Evolutionary conservation across 192 early-diverging fungal species (phyloP).

Genomic region (Powellomyces hirtus): DNA sequence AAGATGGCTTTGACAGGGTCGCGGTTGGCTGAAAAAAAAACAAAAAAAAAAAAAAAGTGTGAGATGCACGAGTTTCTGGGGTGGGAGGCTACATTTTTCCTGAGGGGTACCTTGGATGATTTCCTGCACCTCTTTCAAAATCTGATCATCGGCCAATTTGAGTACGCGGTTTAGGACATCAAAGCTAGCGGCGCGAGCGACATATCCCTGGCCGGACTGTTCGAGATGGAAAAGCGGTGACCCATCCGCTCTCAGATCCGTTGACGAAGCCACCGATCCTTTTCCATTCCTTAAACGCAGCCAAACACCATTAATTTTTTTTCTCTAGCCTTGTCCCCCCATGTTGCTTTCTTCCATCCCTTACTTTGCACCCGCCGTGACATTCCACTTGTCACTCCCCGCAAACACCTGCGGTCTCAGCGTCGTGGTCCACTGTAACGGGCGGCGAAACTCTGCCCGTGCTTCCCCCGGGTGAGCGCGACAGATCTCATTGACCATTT

Average conservation of each 20-base stretch:
- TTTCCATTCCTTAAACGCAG: background rate
- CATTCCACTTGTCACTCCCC: conserved; percentile 2
- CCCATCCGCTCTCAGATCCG: conserved; percentile 37
- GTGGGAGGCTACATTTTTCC: background rate
- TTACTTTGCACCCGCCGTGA: background rate
- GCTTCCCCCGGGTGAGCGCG: conserved; percentile 42
- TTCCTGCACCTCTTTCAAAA: conserved; percentile 47
- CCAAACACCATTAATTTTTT: background rate
- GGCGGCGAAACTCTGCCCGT: conserved; percentile 47
- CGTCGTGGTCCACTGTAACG: conserved; percentile 40
- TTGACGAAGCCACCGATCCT: conserved; percentile 28
- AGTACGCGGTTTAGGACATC: conserved; percentile 44
- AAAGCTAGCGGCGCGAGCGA: conserved; percentile 41
- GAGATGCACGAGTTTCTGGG: too few relatives aligned
- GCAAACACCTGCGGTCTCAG: conserved; percentile 37
- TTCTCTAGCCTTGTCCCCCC: background rate
- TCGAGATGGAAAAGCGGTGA: conserved; percentile 45
- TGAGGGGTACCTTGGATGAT: conserved; percentile 56
- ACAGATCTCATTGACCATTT: conserved; percentile 46
- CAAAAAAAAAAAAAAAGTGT: too few relatives aligned
- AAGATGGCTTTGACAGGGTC: conserved; percentile 51
- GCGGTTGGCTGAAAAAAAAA: conserved; percentile 49
- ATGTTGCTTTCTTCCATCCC: background rate
- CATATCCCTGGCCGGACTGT: conserved; percentile 25
- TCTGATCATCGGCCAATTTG: conserved; percentile 44